Percentiles rank a stretch among this genome's conserved stretches.
Evolutionary conservation across 1,284 basidiomycete species (phyloP).

Genomic region (Ganoderma resinaceum): DNA sequence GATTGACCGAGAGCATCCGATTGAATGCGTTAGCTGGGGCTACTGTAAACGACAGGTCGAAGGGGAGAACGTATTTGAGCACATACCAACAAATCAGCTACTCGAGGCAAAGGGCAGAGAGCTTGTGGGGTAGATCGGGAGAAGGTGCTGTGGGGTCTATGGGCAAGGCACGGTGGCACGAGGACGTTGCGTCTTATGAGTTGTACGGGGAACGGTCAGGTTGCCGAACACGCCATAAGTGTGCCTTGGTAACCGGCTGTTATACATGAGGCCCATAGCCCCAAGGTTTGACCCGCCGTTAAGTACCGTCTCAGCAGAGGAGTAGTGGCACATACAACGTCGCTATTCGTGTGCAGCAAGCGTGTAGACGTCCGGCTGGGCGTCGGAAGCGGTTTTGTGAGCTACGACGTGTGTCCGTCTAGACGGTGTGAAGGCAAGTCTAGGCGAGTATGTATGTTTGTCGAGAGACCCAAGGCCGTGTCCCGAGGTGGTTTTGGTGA

Average conservation of each 20-base stretch:
- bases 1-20: constrained; percentile 1
- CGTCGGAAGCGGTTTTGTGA: not conserved
- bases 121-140: not conserved
- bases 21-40: not conserved
- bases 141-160: not conserved
- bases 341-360: not conserved
- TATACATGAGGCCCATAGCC: not conserved
- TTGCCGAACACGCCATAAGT: not conserved
- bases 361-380: not conserved
- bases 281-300: not conserved
- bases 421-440: not conserved
- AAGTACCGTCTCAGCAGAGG: not conserved
- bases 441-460: not conserved
- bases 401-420: not conserved
- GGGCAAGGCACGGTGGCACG: not conserved
- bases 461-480: not conserved
- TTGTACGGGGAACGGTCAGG: not conserved
- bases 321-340: not conserved
- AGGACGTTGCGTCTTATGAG: not conserved
- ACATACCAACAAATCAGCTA: not conserved
- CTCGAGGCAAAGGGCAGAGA: not conserved
- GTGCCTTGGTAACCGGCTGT: constrained; percentile 16
- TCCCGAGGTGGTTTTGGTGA: not conserved
- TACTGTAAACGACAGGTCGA: not conserved
- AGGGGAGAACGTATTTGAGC: not conserved